Evolutionary conservation across 352 stramenopile genomes (phyloP), one percentile per base, ranked within the genome.

Genomic region (Globisporangium okanoganense): DNA sequence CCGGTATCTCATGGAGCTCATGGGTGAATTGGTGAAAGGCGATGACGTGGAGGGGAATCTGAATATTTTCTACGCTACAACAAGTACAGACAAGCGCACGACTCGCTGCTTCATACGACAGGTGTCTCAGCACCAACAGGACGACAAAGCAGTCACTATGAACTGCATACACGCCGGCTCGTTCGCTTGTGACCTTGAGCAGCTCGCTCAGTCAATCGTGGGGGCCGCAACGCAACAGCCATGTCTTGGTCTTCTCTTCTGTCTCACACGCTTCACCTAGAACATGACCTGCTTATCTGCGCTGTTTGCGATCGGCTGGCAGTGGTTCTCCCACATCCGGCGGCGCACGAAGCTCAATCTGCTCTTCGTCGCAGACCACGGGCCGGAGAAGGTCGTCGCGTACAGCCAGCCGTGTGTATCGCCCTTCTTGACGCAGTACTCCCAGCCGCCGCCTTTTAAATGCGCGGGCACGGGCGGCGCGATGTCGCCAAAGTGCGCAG

Each of bases 311-410:
- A 41, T 57, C 41, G 65, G 64, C 31, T 55, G 67, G 60, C 78
- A 88, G 29, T 72, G 80, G 66, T 90, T 90, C 53, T 91, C 78
- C 81, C 81, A 93, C 36, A 88, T 31, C 2, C 84, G 81, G 16
- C 83, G 83, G 51, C 83, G 71, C 27, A 87, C 81, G 52, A 87
- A 85, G 67, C 70, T 79, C 44, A 82, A 70, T 3, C 72, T 56
- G 40, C 70, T 72, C 56, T 83, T 86, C 18, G 67, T 80, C 10
- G 75, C 63, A 12, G 78, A 71, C 70, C 82, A 91, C 12, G 83
- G 83, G 0, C 81, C 79, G 1, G 72, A 52, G 51, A 86, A 90
- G 20, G 77, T 80, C 51, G 73, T 76, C 38, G 79, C 83, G 60
- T 92, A 90, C 18, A 75, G 66, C 83, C 83, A 92, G 8, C 83